These are phyloP conservation scores for Penicillium sp. DNA, from an alignment of 2,329 filamentous ascomycete genomes.

Conservation along the genomic window DNA sequence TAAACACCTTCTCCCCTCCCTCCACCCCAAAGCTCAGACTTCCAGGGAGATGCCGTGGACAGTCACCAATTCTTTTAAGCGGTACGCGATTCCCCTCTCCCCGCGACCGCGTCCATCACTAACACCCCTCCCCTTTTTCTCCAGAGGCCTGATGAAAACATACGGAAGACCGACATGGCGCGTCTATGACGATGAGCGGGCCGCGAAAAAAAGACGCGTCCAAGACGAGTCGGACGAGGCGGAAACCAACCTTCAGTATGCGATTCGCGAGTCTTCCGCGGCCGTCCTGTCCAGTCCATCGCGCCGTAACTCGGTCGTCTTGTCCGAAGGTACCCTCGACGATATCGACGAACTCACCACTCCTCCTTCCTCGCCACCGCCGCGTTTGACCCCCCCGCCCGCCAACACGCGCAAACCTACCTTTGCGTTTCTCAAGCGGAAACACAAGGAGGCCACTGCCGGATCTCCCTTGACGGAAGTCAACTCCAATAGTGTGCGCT, in stretches of 20 bases:
- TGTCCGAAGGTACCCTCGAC: conserved; percentile 46
- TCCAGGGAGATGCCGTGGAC: conserved; percentile 50
- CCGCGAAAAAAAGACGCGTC: conserved; percentile 50
- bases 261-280: conserved; percentile 51
- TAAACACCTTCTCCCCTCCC: conserved; percentile 14
- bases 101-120: conserved; percentile 5
- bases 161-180: conserved; percentile 51
- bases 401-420: conserved; percentile 50
- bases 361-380: conserved; percentile 56
- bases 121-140: conserved; percentile 8
- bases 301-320: conserved; percentile 48
- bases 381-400: conserved; percentile 45
- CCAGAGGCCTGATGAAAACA: conserved; percentile 52
- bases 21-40: conserved; percentile 3
- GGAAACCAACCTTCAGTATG: conserved; percentile 49
- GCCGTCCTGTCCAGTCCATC: conserved; percentile 49
- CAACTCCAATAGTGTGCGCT: conserved; percentile 46
- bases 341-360: conserved; percentile 47
- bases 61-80: conserved; percentile 54
- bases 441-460: conserved; percentile 37
- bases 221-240: conserved; percentile 44
- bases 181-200: conserved; percentile 49
- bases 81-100: conserved; percentile 31
- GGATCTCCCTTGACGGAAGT: conserved; percentile 48
- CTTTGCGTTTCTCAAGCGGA: conserved; percentile 54